Base-by-base conservation (phyloP, 2,329 filamentous ascomycete genomes). In the Pyrenophora seminiperda region DNA sequence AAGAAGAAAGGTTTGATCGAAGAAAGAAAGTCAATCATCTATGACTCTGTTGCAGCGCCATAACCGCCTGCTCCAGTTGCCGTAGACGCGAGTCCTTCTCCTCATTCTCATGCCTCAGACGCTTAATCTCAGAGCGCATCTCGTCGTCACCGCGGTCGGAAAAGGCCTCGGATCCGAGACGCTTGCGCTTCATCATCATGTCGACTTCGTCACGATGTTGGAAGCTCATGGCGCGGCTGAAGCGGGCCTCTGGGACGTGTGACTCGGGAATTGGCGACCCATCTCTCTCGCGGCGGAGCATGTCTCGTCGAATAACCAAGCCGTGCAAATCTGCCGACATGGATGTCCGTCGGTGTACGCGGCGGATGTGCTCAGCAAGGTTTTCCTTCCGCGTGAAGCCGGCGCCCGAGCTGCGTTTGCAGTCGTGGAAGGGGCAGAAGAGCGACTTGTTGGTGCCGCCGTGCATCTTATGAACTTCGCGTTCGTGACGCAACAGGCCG, bases 311-410 rank as follows among this genome's bases (percentile, higher is more conserved):
- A 41, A 71, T 66, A 31, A 71, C 57, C 24, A 71, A 43, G 49
- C 64, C 62, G 43, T 70, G 65, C 50, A 72, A 58, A 53, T 72
- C 70, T 5, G 63, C 66, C 42, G 67, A 70, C 60, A 65, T 69
- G 50, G 70, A 73, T 17, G 70, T 68, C 40, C 70, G 56, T 17
- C 73, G 70, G 70, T 97, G 93, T n/a, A 95, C 90, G 19, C 93
- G 86, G 15, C 93, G 88, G 14, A 97, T 78, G 74, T 97, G 93
- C 75, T 97, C 93, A 68, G 93, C 91, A 3, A 97, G 80, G 65
- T 97, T 97, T 75, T 97, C 93, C 67, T 92, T 89, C 41, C 93
- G 85, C 7, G 92, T 95, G 72, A 97, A 97, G 17, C 91, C 91
- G 65, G 91, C 90, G 55, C 91, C 92, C 0, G 84, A 86, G 66